phyloP scores from a whole-genome alignment of 768 basidiomycete genomes.

The Gymnopilus junonius region DNA sequence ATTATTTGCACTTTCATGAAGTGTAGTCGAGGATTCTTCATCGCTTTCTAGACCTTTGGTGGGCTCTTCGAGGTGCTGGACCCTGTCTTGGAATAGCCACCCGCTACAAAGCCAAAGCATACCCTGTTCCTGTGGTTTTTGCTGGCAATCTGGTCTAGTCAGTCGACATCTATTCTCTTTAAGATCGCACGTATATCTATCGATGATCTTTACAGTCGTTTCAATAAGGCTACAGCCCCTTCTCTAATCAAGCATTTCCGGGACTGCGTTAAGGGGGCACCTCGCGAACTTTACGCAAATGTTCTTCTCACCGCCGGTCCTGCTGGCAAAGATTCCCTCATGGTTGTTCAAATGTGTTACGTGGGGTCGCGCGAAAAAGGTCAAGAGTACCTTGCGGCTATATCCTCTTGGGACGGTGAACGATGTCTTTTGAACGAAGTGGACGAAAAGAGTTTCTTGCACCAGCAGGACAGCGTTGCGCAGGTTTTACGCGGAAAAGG shows the following conservation, averaged over 20 bases:
- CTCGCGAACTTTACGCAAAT: constrained; percentile 88
- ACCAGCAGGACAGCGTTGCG: constrained; percentile 91
- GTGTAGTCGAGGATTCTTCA: not conserved
- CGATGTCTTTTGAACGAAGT: constrained; percentile 88
- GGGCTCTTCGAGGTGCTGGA: constrained; percentile 86
- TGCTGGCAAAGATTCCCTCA: constrained; percentile 78
- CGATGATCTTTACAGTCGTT: constrained; percentile 59
- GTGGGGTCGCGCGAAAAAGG: constrained; percentile 75
- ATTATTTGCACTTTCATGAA: not conserved
- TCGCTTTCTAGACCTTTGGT: constrained; percentile 71
- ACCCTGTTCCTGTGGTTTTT: constrained; percentile 87
- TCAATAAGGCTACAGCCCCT: constrained; percentile 84
- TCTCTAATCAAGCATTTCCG: constrained; percentile 91
- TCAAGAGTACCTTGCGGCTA: constrained; percentile 77
- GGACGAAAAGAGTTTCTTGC: constrained; percentile 84
- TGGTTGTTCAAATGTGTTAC: constrained; percentile 93
- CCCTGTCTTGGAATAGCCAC: constrained; percentile 84
- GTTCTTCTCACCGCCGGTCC: constrained; percentile 91
- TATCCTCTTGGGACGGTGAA: constrained; percentile 90
- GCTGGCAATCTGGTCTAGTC: constrained; percentile 94
- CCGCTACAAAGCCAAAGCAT: constrained; percentile 89
- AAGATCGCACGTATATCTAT: constrained; percentile 9
- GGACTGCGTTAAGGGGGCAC: constrained; percentile 89
- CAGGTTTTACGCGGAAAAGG: constrained; percentile 88
- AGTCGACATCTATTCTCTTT: constrained; percentile 32